Evolutionary conservation across 2,329 filamentous ascomycete species (phyloP).

Genomic region (Fusarium sp.): DNA sequence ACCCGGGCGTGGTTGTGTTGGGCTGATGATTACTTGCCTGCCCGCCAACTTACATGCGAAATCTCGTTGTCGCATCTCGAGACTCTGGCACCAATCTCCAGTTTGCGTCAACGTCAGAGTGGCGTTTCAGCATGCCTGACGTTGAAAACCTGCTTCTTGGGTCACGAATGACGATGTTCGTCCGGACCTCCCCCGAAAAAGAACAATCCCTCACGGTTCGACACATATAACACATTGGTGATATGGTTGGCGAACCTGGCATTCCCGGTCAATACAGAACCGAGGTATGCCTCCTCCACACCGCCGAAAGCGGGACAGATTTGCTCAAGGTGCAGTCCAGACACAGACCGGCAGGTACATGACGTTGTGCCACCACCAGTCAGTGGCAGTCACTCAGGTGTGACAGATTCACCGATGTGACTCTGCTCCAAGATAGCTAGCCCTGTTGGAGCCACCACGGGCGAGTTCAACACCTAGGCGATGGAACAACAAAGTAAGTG

Average conservation of each 20-base stretch:
- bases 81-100: slow-evolving; percentile 3
- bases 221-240: slow-evolving; percentile 32
- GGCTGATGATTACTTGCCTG: background rate
- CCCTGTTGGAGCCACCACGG: background rate
- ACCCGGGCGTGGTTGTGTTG: slow-evolving; percentile 6
- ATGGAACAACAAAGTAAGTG: slow-evolving; percentile 20
- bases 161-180: slow-evolving; percentile 1
- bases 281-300: slow-evolving; percentile 33
- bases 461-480: background rate
- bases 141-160: slow-evolving; percentile 20
- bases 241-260: slow-evolving; percentile 32
- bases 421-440: background rate
- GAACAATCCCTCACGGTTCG: slow-evolving; percentile 18
- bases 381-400: slow-evolving; percentile 10
- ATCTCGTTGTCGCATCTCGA: slow-evolving; percentile 3
- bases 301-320: slow-evolving; percentile 32
- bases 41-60: background rate
- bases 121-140: slow-evolving; percentile 17
- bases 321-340: slow-evolving; percentile 21
- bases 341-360: slow-evolving; percentile 26
- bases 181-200: slow-evolving; percentile 9
- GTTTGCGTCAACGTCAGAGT: slow-evolving; percentile 16
- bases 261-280: slow-evolving; percentile 27
- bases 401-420: slow-evolving; percentile 30
- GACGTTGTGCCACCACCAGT: slow-evolving; percentile 29